Base-by-base conservation (phyloP, 805 yeast genomes). In the Candida peoriensis region DNA sequence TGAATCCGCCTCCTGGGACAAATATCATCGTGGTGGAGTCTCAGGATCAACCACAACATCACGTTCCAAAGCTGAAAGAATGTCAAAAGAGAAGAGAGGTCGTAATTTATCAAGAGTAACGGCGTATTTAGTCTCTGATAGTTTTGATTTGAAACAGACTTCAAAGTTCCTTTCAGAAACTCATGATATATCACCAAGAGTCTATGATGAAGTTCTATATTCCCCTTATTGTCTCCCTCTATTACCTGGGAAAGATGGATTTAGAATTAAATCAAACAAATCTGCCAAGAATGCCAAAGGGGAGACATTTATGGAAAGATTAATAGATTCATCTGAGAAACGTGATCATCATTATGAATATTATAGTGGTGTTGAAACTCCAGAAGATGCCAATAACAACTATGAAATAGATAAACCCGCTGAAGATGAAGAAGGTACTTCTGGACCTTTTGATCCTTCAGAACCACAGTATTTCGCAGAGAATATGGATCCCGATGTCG, bases 291-390 rank as follows among this genome's bases (percentile, higher is more conserved):
- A 60, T 18, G 49, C 63, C 14, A 64, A 61, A 12, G 70, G 70
- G 22, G 58, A 61, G 28, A 60, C 68, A 1, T 52, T 61, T 16
- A 80, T 89, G 76, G 96, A 89, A 55, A 74, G 76, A 30, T 64
- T 85, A 50, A 82, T 89, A 39, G 83, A 85, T 50, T 73, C 74
- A 28, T 76, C 86, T 30, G 97, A 89, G 56, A 88, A 80, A 54
- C 72, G 86, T 32, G 96, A 89, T 58, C 96, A 89, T 56, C 86
- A 88, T 57, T 89, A 79, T 56, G 97, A 89, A 55, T 89, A 85
- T 55, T 88, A 80, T 52, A 80, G 94, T 8, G 95, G 94, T 9
- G 54, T 89, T 11, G 69, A 67, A 38, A 74, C 81, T 0, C 71
- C 74, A 1, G 81, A 71, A 41, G 78, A 74, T 50, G 72, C 71